Conservation (phyloP, 2,329 filamentous ascomycete genomes). For the Venturia effusa region DNA sequence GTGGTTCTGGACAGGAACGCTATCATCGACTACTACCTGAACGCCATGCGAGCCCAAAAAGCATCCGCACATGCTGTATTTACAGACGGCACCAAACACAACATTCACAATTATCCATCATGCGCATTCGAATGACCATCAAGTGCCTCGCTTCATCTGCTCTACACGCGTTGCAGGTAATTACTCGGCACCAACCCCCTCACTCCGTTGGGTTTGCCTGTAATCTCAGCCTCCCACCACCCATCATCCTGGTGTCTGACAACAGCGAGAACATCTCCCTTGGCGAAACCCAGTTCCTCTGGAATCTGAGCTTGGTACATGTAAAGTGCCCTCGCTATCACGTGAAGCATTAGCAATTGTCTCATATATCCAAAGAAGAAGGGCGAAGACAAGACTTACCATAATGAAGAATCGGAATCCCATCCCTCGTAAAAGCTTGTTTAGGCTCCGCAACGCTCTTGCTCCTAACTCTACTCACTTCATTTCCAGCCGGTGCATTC, state of each 20-base stretch:
- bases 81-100: neutral
- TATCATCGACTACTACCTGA: neutral
- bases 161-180: slow-evolving; percentile 40
- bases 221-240: slow-evolving; percentile 98
- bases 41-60: neutral
- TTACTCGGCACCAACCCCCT: slow-evolving; percentile 54
- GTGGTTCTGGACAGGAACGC: neutral
- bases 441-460: slow-evolving; percentile 82
- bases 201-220: slow-evolving; percentile 45
- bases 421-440: slow-evolving; percentile 68
- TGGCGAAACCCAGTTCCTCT: slow-evolving; percentile 84
- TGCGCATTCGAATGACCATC: neutral
- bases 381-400: slow-evolving; percentile 57
- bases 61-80: neutral
- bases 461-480: slow-evolving; percentile 45
- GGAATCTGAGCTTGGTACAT: slow-evolving; percentile 90
- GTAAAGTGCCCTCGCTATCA: slow-evolving; percentile 78
- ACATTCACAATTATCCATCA: neutral
- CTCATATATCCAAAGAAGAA: neutral
- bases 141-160: neutral
- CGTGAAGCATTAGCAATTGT: neutral
- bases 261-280: slow-evolving; percentile 84
- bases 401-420: slow-evolving; percentile 81
- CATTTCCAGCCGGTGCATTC: slow-evolving; percentile 12
- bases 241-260: slow-evolving; percentile 90